Evolutionary conservation across 2,329 filamentous ascomycete species (phyloP), one percentile per base, ranked within the genome.

Genomic region (Verticillium dahliae): DNA sequence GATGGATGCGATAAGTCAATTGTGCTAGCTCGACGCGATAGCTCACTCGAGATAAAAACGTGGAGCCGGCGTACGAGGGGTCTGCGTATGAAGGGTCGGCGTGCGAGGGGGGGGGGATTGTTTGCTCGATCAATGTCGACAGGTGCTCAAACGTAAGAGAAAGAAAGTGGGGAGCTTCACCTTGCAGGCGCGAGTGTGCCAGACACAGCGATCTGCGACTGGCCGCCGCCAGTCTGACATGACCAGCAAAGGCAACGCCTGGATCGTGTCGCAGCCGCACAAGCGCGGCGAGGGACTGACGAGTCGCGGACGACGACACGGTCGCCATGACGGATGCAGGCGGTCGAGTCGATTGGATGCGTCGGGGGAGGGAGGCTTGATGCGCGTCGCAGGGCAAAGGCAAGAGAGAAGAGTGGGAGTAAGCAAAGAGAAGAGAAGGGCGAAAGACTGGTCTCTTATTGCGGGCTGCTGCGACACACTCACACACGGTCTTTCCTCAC

Each of bases 261-360:
- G 22, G 15, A 41, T 64, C 62, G 22, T 35, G 57, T 54, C 56
- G 60, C 22, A 35, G 39, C 41, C 31, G 39, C n/a, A 60, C 41
- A 22, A 35, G 31, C 41, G 59, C 45, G 56, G 58, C 52, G 11
- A 65, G 59, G 31, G 57, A 58, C 38, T 56, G 62, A 22, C 57
- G 27, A 39, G 57, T 34, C 38, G 57, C 57, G 31, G 45, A 31
- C 22, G 57, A 58, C 15, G 57, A 58, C 15, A 67, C 50, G 73
- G 71, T 60, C 70, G 68, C 54, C 69, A 65, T 60, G 66, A 56
- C 61, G 67, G 68, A 60, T 60, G 68, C 60, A 58, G 62, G 60
- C 60, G 67, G 39, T 65, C 63, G 62, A 61, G 56, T 54, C 39
- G 22, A 18, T 6, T 35, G 33, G 35, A 31, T 74, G 61, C 27